Percentiles rank a stretch among this genome's conserved stretches.
Conservation (phyloP, 1,284 basidiomycete species). For the Pulveroboletus sp. region DNA sequence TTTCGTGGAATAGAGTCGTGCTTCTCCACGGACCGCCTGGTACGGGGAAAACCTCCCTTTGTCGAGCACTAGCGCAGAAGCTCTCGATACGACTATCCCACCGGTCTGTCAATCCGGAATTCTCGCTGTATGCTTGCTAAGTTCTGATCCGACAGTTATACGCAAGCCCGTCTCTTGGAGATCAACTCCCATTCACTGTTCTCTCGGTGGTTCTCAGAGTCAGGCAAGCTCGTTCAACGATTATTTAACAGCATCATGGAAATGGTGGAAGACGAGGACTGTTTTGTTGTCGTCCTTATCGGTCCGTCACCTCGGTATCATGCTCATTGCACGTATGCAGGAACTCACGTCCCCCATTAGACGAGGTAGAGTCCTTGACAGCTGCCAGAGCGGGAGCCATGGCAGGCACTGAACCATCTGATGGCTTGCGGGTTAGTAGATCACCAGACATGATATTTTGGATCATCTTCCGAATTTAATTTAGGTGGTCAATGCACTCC, state of each 20-base stretch:
- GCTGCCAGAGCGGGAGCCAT: constrained; percentile 93
- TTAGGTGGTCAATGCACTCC: constrained; percentile 94
- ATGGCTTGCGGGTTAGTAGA: constrained; percentile 80
- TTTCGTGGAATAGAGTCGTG: constrained; percentile 94
- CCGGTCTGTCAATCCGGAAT: constrained; percentile 48
- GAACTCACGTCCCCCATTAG: constrained; percentile 42
- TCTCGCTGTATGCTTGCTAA: neutral
- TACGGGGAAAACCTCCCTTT: constrained; percentile 96
- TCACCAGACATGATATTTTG: neutral
- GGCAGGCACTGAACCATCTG: constrained; percentile 92
- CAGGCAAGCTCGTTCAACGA: constrained; percentile 95
- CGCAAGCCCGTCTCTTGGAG: constrained; percentile 86
- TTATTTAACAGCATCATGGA: constrained; percentile 89
- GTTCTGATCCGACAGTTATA: constrained; percentile 57
- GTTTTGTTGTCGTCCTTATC: constrained; percentile 93
- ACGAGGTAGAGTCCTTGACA: constrained; percentile 96
- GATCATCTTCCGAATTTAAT: neutral
- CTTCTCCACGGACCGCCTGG: constrained; percentile 96
- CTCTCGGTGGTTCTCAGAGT: constrained; percentile 98
- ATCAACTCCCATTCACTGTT: constrained; percentile 98
- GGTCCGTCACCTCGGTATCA: constrained; percentile 48
- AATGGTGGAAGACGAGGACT: constrained; percentile 85
- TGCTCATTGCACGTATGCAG: constrained; percentile 3
- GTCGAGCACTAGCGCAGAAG: constrained; percentile 94
- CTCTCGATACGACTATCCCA: constrained; percentile 87